phyloP scores from a whole-genome alignment of 208 protist species.

The Novymonas esmeraldas region DNA sequence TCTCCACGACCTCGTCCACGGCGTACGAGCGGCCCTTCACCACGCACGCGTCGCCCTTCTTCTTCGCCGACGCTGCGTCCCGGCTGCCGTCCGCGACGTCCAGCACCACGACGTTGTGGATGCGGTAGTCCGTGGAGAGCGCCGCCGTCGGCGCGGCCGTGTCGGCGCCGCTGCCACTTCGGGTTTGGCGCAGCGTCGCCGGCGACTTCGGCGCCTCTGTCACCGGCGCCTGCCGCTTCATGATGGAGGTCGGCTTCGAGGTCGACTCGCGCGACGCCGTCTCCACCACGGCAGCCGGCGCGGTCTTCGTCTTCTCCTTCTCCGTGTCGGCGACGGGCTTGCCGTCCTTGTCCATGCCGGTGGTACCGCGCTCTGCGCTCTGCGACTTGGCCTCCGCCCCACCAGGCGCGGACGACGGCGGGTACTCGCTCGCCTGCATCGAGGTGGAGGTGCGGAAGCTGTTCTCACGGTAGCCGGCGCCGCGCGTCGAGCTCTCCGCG shows the following conservation, averaged over 20 bases:
- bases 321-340: neutral
- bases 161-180: conserved; percentile 5
- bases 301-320: neutral
- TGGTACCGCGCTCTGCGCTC: conserved; percentile 10
- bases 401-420: too few species aligned
- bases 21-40: conserved; percentile 26
- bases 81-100: conserved; percentile 4
- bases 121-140: conserved; percentile 29
- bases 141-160: neutral
- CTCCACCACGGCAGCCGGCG: neutral
- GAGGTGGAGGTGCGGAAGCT: conserved; percentile 29
- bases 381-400: conserved; percentile 3
- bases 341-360: conserved; percentile 24
- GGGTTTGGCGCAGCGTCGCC: conserved; percentile 6
- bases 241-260: conserved; percentile 16
- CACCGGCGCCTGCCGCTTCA: conserved; percentile 18
- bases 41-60: conserved; percentile 26
- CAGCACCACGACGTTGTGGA: conserved; percentile 30
- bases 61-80: conserved; percentile 15
- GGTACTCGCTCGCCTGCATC: conserved; percentile 3
- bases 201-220: conserved; percentile 31
- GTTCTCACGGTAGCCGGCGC: conserved; percentile 6
- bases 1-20: conserved; percentile 46
- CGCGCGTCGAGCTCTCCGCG: neutral
- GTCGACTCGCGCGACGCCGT: neutral